Evolutionary conservation across 2,329 filamentous ascomycete genomes (phyloP).

Genomic region (Myriangium duriaei): DNA sequence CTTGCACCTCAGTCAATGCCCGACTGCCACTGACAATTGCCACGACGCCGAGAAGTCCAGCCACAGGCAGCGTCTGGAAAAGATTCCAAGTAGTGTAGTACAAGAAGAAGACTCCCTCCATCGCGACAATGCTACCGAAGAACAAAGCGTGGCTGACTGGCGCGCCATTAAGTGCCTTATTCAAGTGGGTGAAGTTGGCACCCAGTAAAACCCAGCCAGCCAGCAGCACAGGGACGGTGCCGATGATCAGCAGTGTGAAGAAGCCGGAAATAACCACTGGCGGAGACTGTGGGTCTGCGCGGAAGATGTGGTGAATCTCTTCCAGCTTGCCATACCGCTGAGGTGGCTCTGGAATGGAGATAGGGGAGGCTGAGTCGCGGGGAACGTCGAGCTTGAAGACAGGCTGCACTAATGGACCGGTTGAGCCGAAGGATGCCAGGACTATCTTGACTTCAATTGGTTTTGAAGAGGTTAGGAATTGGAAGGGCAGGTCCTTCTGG

Average conservation of each 20-base stretch:
- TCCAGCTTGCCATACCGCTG: slow-evolving; percentile 71
- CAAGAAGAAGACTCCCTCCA: slow-evolving; percentile 87
- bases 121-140: slow-evolving; percentile 71
- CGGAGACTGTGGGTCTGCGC: slow-evolving; percentile 63
- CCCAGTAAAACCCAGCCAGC: slow-evolving; percentile 65
- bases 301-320: slow-evolving; percentile 89
- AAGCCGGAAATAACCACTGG: slow-evolving; percentile 66
- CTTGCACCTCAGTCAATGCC: slow-evolving; percentile 86
- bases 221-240: slow-evolving; percentile 61
- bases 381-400: slow-evolving; percentile 62
- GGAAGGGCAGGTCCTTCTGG: slow-evolving; percentile 76
- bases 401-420: slow-evolving; percentile 52
- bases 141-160: slow-evolving; percentile 75
- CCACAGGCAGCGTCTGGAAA: slow-evolving; percentile 73
- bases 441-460: slow-evolving; percentile 71
- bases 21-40: slow-evolving; percentile 79
- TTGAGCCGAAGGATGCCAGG: slow-evolving; percentile 73
- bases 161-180: slow-evolving; percentile 60
- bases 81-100: slow-evolving; percentile 91
- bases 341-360: slow-evolving; percentile 51
- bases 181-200: slow-evolving; percentile 67
- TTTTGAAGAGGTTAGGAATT: slow-evolving; percentile 56
- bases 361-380: slow-evolving; percentile 48
- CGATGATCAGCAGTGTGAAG: slow-evolving; percentile 62
- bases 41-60: slow-evolving; percentile 53